Evolutionary conservation across 169 alveolate genomes (phyloP), one percentile per base, ranked within the genome.

Genomic region (Plasmodium inui): DNA sequence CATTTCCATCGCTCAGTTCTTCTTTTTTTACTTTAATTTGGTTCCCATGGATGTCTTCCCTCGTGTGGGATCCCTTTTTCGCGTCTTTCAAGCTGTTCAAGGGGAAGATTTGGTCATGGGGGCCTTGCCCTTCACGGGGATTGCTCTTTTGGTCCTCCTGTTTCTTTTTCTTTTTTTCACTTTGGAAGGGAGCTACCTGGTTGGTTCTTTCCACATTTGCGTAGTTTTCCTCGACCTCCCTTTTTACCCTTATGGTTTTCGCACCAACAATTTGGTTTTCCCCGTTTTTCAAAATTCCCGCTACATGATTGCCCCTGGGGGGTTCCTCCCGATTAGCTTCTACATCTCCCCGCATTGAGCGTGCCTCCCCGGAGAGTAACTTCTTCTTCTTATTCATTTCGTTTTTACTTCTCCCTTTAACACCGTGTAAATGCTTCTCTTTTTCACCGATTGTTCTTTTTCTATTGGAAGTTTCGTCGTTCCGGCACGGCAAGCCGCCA

Each of bases 21-120:
- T 79, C 86, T 74, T 28, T 86, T 76, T 86, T 86, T 22, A 86
- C 41, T 83, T 67, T 83, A 34, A 83, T 26, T 72, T 83, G 39
- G 50, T 22, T 32, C 53, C n/a, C 74, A 44, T 34, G n/a, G 22
- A 26, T 32, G 32, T 81, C 74, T n/a, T 22, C 61, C 67, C 9
- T 12, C 28, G 14, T 39, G 6, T 81, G 53, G 14, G 14, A 34
- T 9, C 67, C 86, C 26, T 81, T 50, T 46, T 34, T 81, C 9
- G n/a, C 76, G 37, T 81, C 86, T 50, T 71, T 76, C 22, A 46
- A 5, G 17, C 19, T 81, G 41, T 67, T 26, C 76, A 67, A 26
- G 37, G 7, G n/a, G 30, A n/a, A 67, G 39, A 8, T n/a, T 67
- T 67, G 30, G 22, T 12, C 76, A 67, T 26, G 6, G 0, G 76